Conservation (phyloP, 140 eudicot species). For the Ambrosia hybrid region DNA sequence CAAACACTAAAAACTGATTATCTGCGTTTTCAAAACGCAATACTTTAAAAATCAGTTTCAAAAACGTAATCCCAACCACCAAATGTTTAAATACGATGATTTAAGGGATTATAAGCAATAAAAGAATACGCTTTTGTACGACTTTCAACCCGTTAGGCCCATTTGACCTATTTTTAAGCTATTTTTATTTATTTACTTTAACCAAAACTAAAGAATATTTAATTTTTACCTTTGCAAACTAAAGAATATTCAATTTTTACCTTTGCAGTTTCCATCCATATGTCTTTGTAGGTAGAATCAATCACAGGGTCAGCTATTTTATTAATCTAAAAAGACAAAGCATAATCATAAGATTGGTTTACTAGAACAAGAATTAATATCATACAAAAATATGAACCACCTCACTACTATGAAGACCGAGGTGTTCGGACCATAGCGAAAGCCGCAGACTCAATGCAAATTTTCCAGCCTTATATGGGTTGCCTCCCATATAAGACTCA, state of each 20-base stretch:
- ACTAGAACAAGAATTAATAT: background rate
- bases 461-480: slow-evolving; percentile 91
- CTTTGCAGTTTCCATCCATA: slow-evolving; percentile 98
- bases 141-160: background rate
- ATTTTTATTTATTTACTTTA: background rate
- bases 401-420: slow-evolving; percentile 83
- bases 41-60: no score
- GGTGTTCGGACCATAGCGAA: slow-evolving; percentile 95
- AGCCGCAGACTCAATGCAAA: slow-evolving; percentile 86
- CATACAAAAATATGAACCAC: slow-evolving; percentile 30
- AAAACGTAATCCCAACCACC: no score
- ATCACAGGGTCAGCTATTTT: slow-evolving; percentile 78
- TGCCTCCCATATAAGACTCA: slow-evolving; percentile 82
- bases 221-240: background rate
- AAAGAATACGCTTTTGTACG: background rate
- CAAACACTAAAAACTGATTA: no score
- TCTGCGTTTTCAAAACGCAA: no score
- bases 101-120: background rate
- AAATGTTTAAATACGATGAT: background rate
- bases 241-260: slow-evolving; percentile 39
- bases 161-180: background rate
- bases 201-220: background rate
- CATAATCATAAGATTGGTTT: background rate
- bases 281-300: slow-evolving; percentile 91
- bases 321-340: slow-evolving; percentile 44